Conservation (phyloP, 495 filamentous ascomycete species). For the Aspergillus incahuasiensis region DNA sequence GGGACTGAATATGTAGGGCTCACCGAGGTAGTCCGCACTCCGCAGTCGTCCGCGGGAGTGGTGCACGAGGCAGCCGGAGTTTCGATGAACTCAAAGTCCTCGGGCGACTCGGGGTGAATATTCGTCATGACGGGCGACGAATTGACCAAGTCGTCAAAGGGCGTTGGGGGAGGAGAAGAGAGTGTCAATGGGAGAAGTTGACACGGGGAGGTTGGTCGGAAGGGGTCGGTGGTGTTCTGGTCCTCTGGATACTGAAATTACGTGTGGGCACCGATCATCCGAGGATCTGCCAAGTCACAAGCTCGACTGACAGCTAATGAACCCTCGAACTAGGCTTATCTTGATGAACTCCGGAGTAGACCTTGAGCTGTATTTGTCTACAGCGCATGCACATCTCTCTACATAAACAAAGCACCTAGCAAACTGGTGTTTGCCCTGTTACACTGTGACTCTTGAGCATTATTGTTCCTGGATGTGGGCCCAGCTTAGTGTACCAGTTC, state of each 20-base stretch:
- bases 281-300: slow-evolving; percentile 4
- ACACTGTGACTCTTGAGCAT: neutral
- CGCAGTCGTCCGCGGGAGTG: slow-evolving; percentile 46
- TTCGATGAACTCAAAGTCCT: slow-evolving; percentile 65
- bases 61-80: slow-evolving; percentile 53
- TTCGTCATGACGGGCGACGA: slow-evolving; percentile 40
- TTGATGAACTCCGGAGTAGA: neutral
- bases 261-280: slow-evolving; percentile 4
- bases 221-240: slow-evolving; percentile 7
- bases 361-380: neutral
- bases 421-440: neutral
- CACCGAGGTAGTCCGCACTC: slow-evolving; percentile 57
- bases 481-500: neutral
- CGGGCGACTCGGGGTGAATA: slow-evolving; percentile 48
- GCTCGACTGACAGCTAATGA: neutral
- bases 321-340: neutral
- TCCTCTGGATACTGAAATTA: slow-evolving; percentile 3
- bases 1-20: slow-evolving; percentile 12
- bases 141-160: slow-evolving; percentile 13
- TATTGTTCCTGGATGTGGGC: slow-evolving; percentile 8
- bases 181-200: slow-evolving; percentile 11
- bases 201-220: slow-evolving; percentile 16
- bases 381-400: neutral
- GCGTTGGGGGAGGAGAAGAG: slow-evolving; percentile 11
- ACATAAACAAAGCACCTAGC: neutral